phyloP scores from a whole-genome alignment of 805 yeast genomes.

The Clavispora phyllophila region DNA sequence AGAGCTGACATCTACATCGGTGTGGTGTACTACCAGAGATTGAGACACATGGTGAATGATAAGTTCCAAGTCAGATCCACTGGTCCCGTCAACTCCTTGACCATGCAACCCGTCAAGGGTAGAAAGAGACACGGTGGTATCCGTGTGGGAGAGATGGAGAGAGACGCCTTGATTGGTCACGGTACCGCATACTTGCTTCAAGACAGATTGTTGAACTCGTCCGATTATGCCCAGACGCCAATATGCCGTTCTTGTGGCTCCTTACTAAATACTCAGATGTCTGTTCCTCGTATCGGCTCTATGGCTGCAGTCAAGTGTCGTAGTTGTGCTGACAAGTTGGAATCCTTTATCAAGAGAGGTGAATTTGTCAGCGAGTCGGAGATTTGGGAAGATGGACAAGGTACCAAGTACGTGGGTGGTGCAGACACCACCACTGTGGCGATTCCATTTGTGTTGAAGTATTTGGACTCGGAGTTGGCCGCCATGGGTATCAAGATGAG shows the following conservation, averaged over 20 bases:
- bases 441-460: slow-evolving; percentile 92
- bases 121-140: slow-evolving; percentile 99
- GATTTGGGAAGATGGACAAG: slow-evolving; percentile 97
- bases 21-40: slow-evolving; percentile 94
- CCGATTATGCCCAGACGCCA: slow-evolving; percentile 90
- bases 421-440: slow-evolving; percentile 92
- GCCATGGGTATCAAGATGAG: slow-evolving; percentile 97
- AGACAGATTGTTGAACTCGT: slow-evolving; percentile 90
- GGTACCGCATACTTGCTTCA: slow-evolving; percentile 94
- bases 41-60: slow-evolving; percentile 99
- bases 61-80: slow-evolving; percentile 99
- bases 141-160: slow-evolving; percentile 99
- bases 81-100: slow-evolving; percentile 93
- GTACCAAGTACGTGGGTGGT: slow-evolving; percentile 88
- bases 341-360: slow-evolving; percentile 44
- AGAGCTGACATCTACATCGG: slow-evolving; percentile 95
- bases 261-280: slow-evolving; percentile 77
- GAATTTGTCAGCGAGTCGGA: slow-evolving; percentile 59
- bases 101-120: slow-evolving; percentile 99
- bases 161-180: slow-evolving; percentile 98
- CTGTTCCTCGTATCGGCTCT: slow-evolving; percentile 89
- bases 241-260: slow-evolving; percentile 94
- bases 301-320: slow-evolving; percentile 79
- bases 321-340: slow-evolving; percentile 76
- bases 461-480: slow-evolving; percentile 88